Evolutionary conservation across 2,329 filamentous ascomycete genomes (phyloP), one percentile per base, ranked within the genome.

Genomic region (Colletotrichum melonis): DNA sequence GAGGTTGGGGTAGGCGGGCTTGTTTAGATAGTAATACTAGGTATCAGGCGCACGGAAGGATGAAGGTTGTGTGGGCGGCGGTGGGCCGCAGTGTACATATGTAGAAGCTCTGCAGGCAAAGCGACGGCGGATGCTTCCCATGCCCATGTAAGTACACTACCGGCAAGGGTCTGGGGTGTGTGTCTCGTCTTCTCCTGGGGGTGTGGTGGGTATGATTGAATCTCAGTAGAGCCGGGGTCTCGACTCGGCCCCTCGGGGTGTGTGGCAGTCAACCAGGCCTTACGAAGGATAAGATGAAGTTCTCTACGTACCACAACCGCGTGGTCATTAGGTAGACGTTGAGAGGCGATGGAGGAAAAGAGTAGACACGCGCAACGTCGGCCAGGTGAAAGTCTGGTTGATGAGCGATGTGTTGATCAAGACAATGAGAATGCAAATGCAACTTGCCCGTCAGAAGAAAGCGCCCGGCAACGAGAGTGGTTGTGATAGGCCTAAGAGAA

Each of bases 1-100:
- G 28, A 56, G 67, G 60, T 73, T 73, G 67, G 67, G 67, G 71
- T 65, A 70, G 67, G 60, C 63, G 73, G 73, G 75, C 65, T 72
- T 63, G 59, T 55, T 66, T 59, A 67, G 66, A 68, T 70, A 75
- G 63, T 73, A 70, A 73, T 70, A 73, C 71, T 62, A 35, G 32
- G 32, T 35, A 58, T 69, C 56, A 57, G 54, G 64, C 66, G 57
- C 52, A 71, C 46, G 52, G 65, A 42, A 74, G 55, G 62, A 70
- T 52, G 70, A 56, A 28, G 72, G 58, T 65, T 56, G 63, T 56
- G 55, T 69, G 52, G 56, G 57, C 56, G 62, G 38, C 73, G 64
- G 73, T 74, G 73, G 73, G 70, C 73, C 66, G 66, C 58, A 57
- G 42, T 63, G 57, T 63, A 74, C 71, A 75, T 74, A 75, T 74